Evolutionary conservation across 2,329 filamentous ascomycete genomes (phyloP).

Genomic region (Escovopsis sp.): DNA sequence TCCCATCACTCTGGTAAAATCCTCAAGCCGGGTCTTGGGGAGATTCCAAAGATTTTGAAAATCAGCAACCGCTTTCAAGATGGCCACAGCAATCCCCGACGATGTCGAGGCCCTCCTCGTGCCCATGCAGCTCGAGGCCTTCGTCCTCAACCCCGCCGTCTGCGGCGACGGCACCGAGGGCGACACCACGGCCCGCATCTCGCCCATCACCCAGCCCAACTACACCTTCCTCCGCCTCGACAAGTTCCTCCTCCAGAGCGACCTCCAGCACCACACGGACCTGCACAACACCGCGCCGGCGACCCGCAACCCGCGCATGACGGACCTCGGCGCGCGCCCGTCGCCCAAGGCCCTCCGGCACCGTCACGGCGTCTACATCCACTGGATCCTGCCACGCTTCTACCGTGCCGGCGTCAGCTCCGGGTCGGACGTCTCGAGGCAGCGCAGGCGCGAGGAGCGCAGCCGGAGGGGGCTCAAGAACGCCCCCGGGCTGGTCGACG

Average conservation of each 20-base stretch:
- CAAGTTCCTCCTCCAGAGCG: conserved; percentile 19
- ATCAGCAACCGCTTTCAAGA: not conserved
- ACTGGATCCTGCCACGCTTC: conserved; percentile 24
- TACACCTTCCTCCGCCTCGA: conserved; percentile 27
- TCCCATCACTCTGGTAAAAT: no score
- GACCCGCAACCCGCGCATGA: conserved; percentile 18
- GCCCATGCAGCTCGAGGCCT: conserved; percentile 19
- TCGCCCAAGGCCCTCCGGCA: conserved; percentile 7
- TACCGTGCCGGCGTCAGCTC: conserved; percentile 17
- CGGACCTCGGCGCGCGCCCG: conserved; percentile 27
- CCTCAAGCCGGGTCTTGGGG: no score
- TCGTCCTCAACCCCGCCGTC: conserved; percentile 14
- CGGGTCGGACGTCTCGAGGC: conserved; percentile 1
- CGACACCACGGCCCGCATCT: conserved; percentile 14
- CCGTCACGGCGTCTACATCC: conserved; percentile 25
- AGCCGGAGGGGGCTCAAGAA: conserved; percentile 1
- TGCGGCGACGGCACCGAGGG: conserved; percentile 11
- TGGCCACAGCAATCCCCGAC: not conserved
- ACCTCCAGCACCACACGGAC: conserved; percentile 22
- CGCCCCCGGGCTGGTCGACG: not conserved
- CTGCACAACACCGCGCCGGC: conserved; percentile 20
- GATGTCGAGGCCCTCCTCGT: conserved; percentile 8
- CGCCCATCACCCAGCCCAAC: conserved; percentile 29
- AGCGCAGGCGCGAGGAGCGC: not conserved
- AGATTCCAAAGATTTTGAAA: not conserved